Evolutionary conservation across 257 asterid species (phyloP).

Genomic region (Ilex aquifolium): DNA sequence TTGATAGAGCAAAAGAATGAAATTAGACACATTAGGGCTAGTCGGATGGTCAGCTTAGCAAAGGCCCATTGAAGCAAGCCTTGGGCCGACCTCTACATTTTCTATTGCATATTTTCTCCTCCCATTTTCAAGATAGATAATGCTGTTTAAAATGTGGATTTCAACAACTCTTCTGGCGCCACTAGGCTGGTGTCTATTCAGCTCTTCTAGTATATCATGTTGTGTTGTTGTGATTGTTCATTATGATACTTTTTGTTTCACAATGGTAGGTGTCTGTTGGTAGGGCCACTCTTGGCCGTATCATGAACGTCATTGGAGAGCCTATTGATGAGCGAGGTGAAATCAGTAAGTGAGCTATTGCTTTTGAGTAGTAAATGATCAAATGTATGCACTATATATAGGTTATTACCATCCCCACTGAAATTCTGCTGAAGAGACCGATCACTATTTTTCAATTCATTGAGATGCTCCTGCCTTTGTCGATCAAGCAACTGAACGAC

Average conservation of each 20-base stretch:
- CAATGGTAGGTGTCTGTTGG: slow-evolving; percentile 85
- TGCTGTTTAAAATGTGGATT: too few relatives aligned
- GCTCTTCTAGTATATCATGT: too few relatives aligned
- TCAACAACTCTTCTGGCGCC: too few relatives aligned
- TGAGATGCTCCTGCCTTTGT: slow-evolving; percentile 96
- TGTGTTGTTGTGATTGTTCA: neutral
- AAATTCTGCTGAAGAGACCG: slow-evolving; percentile 52
- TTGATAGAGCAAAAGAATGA: too few relatives aligned
- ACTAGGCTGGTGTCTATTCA: too few relatives aligned
- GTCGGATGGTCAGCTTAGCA: too few relatives aligned
- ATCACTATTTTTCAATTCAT: slow-evolving; percentile 82
- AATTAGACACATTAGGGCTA: too few relatives aligned
- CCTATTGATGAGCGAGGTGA: slow-evolving; percentile 87
- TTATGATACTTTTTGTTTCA: neutral
- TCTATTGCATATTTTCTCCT: too few relatives aligned
- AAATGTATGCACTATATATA: neutral
- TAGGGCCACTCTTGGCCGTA: slow-evolving; percentile 95
- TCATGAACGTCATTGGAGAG: slow-evolving; percentile 93
- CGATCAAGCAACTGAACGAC: slow-evolving; percentile 94
- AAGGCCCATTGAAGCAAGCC: too few relatives aligned
- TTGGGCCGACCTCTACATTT: too few relatives aligned
- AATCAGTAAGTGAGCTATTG: slow-evolving; percentile 43
- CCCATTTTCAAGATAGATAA: too few relatives aligned
- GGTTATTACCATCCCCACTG: slow-evolving; percentile 15
- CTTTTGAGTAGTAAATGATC: neutral